Conservation (phyloP, 1,284 basidiomycete genomes). For the Pseudomicrostroma phylloplanum region DNA sequence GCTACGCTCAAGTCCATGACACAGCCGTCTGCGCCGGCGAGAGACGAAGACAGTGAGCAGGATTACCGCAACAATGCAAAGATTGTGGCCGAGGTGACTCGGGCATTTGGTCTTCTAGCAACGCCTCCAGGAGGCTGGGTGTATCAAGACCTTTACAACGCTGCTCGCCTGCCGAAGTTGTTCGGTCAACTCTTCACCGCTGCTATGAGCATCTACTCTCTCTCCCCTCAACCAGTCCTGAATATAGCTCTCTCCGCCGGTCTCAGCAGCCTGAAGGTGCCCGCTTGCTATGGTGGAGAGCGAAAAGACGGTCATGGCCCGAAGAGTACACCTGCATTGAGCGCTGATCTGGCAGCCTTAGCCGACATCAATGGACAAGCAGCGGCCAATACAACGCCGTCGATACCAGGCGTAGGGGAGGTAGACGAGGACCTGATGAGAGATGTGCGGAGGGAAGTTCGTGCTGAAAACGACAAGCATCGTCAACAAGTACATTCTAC, state of each 20-base stretch:
- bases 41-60: constrained; percentile 59
- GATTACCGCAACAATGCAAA: neutral
- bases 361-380: neutral
- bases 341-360: neutral
- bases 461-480: constrained; percentile 1
- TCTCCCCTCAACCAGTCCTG: constrained; percentile 34
- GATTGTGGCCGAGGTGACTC: neutral
- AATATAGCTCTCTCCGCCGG: constrained; percentile 46
- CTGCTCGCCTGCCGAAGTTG: constrained; percentile 23
- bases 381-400: neutral
- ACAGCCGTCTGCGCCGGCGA: constrained; percentile 53
- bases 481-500: neutral
- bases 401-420: neutral
- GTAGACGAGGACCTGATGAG: constrained; percentile 1
- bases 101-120: neutral
- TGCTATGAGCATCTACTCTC: constrained; percentile 32
- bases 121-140: constrained; percentile 13
- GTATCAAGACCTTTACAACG: constrained; percentile 36
- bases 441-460: neutral
- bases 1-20: constrained; percentile 5
- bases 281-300: constrained; percentile 27
- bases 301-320: neutral
- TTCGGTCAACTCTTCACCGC: constrained; percentile 25
- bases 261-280: constrained; percentile 35
- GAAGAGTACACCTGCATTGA: neutral